Evolutionary conservation across 768 basidiomycete species (phyloP).

Genomic region (Pleurotus djamor): DNA sequence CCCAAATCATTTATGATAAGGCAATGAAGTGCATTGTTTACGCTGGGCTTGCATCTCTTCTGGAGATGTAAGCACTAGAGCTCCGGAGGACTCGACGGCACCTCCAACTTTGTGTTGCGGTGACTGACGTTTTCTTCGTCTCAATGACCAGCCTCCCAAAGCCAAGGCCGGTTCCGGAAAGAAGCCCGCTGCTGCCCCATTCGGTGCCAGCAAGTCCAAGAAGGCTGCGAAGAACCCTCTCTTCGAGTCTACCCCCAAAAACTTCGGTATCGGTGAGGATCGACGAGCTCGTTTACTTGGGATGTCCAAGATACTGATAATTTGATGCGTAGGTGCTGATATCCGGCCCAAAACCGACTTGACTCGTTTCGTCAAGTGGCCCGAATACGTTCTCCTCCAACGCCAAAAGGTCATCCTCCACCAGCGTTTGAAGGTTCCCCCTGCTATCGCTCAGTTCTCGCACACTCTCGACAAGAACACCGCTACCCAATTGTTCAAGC

Average conservation of each 20-base stretch:
- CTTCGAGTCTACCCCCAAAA: slow-evolving; percentile 86
- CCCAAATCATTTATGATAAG: neutral
- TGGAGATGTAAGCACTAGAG: slow-evolving; percentile 43
- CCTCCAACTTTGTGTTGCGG: slow-evolving; percentile 17
- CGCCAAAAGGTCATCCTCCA: slow-evolving; percentile 97
- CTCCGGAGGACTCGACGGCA: slow-evolving; percentile 42
- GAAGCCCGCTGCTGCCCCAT: slow-evolving; percentile 85
- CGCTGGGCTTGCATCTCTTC: slow-evolving; percentile 32
- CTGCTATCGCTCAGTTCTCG: slow-evolving; percentile 97
- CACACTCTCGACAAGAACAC: slow-evolving; percentile 99
- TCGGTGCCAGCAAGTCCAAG: slow-evolving; percentile 70
- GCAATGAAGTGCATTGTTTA: slow-evolving; percentile 33
- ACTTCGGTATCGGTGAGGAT: slow-evolving; percentile 89
- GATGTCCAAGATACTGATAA: neutral
- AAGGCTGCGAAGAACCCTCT: slow-evolving; percentile 93
- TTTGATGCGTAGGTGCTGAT: slow-evolving; percentile 72
- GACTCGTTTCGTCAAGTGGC: slow-evolving; percentile 99
- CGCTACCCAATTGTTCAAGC: slow-evolving; percentile 96
- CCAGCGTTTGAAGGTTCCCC: slow-evolving; percentile 98
- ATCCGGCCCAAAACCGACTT: slow-evolving; percentile 87
- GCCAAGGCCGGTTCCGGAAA: slow-evolving; percentile 69
- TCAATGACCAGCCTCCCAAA: slow-evolving; percentile 93
- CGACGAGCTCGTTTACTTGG: neutral
- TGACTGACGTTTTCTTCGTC: slow-evolving; percentile 57
- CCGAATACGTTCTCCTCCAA: slow-evolving; percentile 96